Percentiles rank a stretch among this genome's conserved stretches.
These are phyloP conservation scores for Ceratobasidium sp. DNA, from an alignment of 1,284 basidiomycete genomes.

Conservation along the genomic window DNA sequence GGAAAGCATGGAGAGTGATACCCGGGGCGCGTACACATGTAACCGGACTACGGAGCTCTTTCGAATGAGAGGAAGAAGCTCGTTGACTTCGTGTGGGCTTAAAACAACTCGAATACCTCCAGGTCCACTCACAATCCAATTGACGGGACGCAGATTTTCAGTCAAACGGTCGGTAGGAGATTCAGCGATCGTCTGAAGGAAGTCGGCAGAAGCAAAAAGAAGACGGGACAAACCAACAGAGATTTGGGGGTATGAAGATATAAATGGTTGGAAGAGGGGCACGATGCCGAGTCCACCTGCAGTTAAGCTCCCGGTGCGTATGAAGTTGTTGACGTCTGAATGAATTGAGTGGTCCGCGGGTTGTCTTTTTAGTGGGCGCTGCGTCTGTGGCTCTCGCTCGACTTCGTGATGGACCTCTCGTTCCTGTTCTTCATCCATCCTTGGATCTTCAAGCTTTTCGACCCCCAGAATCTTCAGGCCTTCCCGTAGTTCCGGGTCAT, in stretches of 20 bases:
- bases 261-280: not conserved
- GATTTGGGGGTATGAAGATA: not conserved
- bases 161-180: not conserved
- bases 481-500: not conserved
- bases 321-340: not conserved
- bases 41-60: conserved; percentile 51
- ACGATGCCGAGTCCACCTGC: not conserved
- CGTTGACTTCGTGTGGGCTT: conserved; percentile 58
- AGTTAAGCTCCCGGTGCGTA: not conserved
- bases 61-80: conserved; percentile 53
- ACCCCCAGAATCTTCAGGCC: not conserved
- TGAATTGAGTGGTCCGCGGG: conserved; percentile 11
- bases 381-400: conserved; percentile 35
- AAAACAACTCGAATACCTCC: conserved; percentile 50
- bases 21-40: conserved; percentile 56
- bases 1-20: conserved; percentile 49
- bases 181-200: conserved; percentile 46
- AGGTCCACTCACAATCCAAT: conserved; percentile 56
- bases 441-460: conserved; percentile 1
- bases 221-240: not conserved
- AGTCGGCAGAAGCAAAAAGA: conserved; percentile 46
- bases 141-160: conserved; percentile 39
- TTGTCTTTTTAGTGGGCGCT: conserved; percentile 11
- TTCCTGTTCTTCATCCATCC: conserved; percentile 59
- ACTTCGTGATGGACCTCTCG: conserved; percentile 52